A percentile compares a stretch with the other conserved stretches of the same genome.
Conservation (phyloP, 2,329 filamentous ascomycete genomes). For the Penicillium sp. region DNA sequence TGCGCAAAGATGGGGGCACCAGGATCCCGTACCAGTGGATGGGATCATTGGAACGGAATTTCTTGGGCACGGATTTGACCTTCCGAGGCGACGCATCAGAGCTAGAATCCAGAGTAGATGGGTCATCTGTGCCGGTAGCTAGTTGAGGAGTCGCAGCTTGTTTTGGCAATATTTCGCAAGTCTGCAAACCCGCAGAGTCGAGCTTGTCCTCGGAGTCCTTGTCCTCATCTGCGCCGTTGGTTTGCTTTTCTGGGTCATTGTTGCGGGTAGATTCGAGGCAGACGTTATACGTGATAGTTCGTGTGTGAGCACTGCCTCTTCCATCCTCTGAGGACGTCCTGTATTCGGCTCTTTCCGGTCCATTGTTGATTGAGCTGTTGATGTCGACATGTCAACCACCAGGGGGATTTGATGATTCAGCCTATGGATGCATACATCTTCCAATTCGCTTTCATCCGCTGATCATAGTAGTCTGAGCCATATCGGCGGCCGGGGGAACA, state of each 20-base stretch:
- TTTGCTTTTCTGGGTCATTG: background rate
- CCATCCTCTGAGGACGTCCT: slow-evolving; percentile 2
- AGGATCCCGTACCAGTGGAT: slow-evolving; percentile 52
- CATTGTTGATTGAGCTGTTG: slow-evolving; percentile 16
- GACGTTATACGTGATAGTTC: slow-evolving; percentile 9
- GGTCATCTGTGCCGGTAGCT: background rate
- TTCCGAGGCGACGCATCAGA: slow-evolving; percentile 4
- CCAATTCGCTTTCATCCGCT: slow-evolving; percentile 49
- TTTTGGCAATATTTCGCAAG: too few relatives aligned
- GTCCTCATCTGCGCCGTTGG: slow-evolving; percentile 3
- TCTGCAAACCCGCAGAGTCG: too few relatives aligned
- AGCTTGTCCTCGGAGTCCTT: slow-evolving; percentile 2
- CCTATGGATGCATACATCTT: slow-evolving; percentile 32
- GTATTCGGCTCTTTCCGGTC: background rate
- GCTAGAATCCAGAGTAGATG: background rate
- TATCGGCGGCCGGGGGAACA: slow-evolving; percentile 46
- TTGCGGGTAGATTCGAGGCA: background rate
- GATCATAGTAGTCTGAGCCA: slow-evolving; percentile 51
- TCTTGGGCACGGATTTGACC: slow-evolving; percentile 8
- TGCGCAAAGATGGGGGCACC: slow-evolving; percentile 45
- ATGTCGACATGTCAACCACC: slow-evolving; percentile 4
- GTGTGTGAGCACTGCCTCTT: background rate
- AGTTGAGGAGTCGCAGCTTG: background rate
- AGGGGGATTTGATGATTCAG: background rate
- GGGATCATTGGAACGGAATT: slow-evolving; percentile 39